Base-by-base conservation (phyloP, 495 filamentous ascomycete genomes). In the Baudoinia panamericana region DNA sequence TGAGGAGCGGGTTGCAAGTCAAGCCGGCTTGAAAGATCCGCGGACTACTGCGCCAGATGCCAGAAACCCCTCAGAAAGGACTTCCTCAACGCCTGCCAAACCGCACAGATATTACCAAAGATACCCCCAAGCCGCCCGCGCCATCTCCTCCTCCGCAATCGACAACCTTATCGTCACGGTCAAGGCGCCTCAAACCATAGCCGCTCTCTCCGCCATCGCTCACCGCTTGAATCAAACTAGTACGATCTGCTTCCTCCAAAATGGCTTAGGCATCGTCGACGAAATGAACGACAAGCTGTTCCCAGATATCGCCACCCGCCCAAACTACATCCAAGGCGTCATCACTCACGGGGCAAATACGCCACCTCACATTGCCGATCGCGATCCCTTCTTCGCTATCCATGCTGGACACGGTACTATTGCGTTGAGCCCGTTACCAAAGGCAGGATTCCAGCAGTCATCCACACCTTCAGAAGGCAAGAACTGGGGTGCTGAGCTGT, bases 231-330 rank as follows among this genome's bases (percentile, higher is more conserved):
- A 73, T 23, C 61, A 66, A 3, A 62, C 72, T 11, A 84, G 84
- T 2, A 87, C 86, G 0, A 69, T 97, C 22, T 68, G 80, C 27
- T 72, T 97, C 17, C 52, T 93, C 4, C 81, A 92, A 37, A 82
- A 88, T 33, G 86, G 84, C 4, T 72, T 96, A 63, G 88, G 87
- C 2, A 57, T 79, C 2, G 60, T 85, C 20, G 83, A 94, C n/a
- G 66, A 70, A 25, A 60, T 94, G 15, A 82, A 82, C 46, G 49
- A 68, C 8, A 40, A 61, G 1, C 50, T 88, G 10, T 97, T 93
- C 52, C 68, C 72, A 0, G 66, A 84, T 51, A 66, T 71, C 1
- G 43, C 51, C 4, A 59, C 51, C 0, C 71, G 85, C 17, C 90
- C 90, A 1, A 67, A 72, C 29, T 94, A 86, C 49, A 65, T 94